Evolutionary conservation across 768 basidiomycete genomes (phyloP).

Genomic region (Asterophora parasitica): DNA sequence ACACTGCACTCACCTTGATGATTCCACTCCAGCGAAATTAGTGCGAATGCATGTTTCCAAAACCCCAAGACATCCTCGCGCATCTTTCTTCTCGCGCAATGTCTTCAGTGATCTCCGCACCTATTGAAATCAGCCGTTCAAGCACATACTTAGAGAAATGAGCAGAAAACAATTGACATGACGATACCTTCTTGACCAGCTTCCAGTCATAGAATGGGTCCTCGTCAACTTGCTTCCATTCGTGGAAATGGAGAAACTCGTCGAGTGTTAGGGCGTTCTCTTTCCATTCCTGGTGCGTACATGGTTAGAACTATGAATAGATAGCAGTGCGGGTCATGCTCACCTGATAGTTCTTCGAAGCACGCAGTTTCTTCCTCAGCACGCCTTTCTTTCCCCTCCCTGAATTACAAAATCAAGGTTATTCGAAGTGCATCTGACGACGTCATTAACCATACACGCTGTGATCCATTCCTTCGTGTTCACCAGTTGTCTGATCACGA

Average conservation of each 20-base stretch:
- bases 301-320: neutral
- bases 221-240: slow-evolving; percentile 87
- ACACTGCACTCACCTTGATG: slow-evolving; percentile 47
- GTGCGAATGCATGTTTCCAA: slow-evolving; percentile 86
- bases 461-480: slow-evolving; percentile 92
- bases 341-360: slow-evolving; percentile 70
- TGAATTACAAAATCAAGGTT: slow-evolving; percentile 22
- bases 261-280: slow-evolving; percentile 74
- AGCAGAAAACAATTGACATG: neutral
- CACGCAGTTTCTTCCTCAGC: slow-evolving; percentile 70
- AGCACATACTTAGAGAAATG: neutral
- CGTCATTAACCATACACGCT: slow-evolving; percentile 52
- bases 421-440: neutral
- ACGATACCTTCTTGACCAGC: slow-evolving; percentile 65
- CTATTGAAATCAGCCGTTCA: slow-evolving; percentile 25
- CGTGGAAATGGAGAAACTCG: slow-evolving; percentile 75
- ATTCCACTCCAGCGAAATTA: slow-evolving; percentile 94
- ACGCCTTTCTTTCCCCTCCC: slow-evolving; percentile 84
- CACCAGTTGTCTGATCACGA: slow-evolving; percentile 86
- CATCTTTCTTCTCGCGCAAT: slow-evolving; percentile 74
- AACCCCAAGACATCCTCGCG: slow-evolving; percentile 81
- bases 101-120: slow-evolving; percentile 70
- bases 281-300: slow-evolving; percentile 72
- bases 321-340: slow-evolving; percentile 10
- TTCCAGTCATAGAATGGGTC: slow-evolving; percentile 92